Percentiles rank a stretch among this genome's conserved stretches.
phyloP scores from a whole-genome alignment of 192 early-diverging fungal genomes.

The Linnemannia elongata region DNA sequence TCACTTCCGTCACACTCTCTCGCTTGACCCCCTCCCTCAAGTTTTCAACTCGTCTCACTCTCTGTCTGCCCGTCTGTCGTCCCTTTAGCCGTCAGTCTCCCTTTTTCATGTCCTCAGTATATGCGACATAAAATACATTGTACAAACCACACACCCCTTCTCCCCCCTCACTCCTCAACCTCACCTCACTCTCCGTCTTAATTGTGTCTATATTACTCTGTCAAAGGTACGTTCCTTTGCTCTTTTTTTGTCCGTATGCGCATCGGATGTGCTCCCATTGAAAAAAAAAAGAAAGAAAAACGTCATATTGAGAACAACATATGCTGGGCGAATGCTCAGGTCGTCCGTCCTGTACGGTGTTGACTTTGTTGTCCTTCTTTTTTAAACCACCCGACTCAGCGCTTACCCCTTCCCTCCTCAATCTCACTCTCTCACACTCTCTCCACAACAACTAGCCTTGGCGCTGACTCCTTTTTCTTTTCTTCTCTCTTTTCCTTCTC shows the following conservation, averaged over 20 bases:
- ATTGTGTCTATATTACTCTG: background rate
- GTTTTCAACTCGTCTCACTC: background rate
- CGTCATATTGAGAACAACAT: background rate
- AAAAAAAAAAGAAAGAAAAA: background rate
- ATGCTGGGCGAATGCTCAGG: background rate
- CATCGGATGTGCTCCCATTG: background rate
- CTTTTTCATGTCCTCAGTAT: background rate
- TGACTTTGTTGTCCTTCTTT: background rate
- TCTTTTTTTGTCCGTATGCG: background rate
- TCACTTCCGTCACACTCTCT: background rate
- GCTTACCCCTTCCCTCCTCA: background rate
- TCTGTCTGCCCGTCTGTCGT: background rate
- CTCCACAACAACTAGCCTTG: background rate
- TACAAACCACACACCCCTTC: background rate
- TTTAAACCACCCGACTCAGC: background rate
- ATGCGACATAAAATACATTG: background rate
- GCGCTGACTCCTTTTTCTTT: background rate
- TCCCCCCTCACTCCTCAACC: background rate
- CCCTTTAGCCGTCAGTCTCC: background rate
- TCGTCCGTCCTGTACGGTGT: background rate
- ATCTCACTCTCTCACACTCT: background rate
- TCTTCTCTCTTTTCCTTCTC: background rate
- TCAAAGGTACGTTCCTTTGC: constrained; percentile 1
- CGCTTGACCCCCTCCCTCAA: background rate
- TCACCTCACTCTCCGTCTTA: background rate